These are phyloP conservation scores for Metschnikowia corniflorae DNA, from an alignment of 805 yeast species.

Conservation along the genomic window DNA sequence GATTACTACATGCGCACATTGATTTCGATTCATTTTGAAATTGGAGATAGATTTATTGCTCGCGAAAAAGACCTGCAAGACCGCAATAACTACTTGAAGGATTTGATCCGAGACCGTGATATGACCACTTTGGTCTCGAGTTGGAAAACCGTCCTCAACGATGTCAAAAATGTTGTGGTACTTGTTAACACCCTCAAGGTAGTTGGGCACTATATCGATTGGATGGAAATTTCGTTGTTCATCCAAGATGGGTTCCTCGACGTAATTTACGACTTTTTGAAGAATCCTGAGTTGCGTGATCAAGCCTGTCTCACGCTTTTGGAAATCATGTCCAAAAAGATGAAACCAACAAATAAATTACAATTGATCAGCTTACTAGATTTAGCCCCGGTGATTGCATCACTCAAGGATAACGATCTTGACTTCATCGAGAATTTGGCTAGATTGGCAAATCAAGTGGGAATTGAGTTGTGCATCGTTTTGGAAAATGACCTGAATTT, in stretches of 20 bases:
- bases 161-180: conserved; percentile 35
- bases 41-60: conserved; percentile 84
- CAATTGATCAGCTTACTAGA: conserved; percentile 67
- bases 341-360: conserved; percentile 69
- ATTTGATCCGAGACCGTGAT: conserved; percentile 73
- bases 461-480: conserved; percentile 69
- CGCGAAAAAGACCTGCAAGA: conserved; percentile 61
- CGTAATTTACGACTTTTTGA: conserved; percentile 57
- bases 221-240: conserved; percentile 84
- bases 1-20: conserved; percentile 78
- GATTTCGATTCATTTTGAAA: conserved; percentile 77
- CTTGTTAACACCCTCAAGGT: conserved; percentile 56
- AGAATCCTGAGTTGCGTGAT: conserved; percentile 45
- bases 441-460: conserved; percentile 67
- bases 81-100: conserved; percentile 73
- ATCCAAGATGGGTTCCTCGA: conserved; percentile 57
- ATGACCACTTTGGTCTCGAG: conserved; percentile 59
- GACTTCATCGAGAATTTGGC: conserved; percentile 78
- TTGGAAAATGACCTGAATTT: conserved; percentile 47
- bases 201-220: conserved; percentile 83
- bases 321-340: conserved; percentile 72
- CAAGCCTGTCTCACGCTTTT: conserved; percentile 55
- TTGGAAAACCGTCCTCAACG: conserved; percentile 60
- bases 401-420: conserved; percentile 44
- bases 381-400: conserved; percentile 51